Conservation (phyloP, 1,139 yeast genomes). For the Pichia sp. region DNA sequence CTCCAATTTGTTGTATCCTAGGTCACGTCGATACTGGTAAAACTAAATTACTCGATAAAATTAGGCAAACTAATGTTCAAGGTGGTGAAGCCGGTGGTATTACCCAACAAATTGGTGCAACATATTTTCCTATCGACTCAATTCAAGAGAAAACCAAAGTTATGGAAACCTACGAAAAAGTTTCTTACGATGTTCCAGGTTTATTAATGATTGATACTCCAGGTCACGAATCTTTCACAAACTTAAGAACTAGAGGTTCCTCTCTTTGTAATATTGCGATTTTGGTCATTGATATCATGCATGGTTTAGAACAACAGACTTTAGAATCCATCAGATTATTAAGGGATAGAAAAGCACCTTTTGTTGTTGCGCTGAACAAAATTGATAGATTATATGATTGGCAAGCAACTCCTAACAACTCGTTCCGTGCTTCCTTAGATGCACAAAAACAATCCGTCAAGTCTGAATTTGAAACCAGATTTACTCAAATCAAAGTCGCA, state of each 20-base stretch:
- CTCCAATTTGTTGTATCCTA: constrained; percentile 97
- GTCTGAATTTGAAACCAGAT: constrained; percentile 85
- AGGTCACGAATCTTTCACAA: constrained; percentile 98
- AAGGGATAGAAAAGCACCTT: constrained; percentile 96
- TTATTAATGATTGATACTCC: constrained; percentile 94
- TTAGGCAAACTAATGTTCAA: constrained; percentile 98
- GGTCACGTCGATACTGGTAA: constrained; percentile 99
- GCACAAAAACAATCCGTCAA: constrained; percentile 79
- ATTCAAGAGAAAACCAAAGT: constrained; percentile 85
- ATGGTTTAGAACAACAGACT: constrained; percentile 97
- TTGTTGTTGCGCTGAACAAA: constrained; percentile 92
- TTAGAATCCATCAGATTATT: constrained; percentile 85
- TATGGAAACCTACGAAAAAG: constrained; percentile 81
- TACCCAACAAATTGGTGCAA: constrained; percentile 99
- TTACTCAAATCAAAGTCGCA: constrained; percentile 78
- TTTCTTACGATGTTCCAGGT: constrained; percentile 93
- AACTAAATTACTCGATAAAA: constrained; percentile 89
- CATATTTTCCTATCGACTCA: constrained; percentile 96
- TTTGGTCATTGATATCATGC: constrained; percentile 96
- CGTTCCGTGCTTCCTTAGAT: constrained; percentile 89
- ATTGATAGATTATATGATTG: constrained; percentile 96
- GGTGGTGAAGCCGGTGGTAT: constrained; percentile 99
- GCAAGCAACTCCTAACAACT: constrained; percentile 82
- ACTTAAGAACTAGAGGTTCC: constrained; percentile 97
- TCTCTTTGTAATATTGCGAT: constrained; percentile 98